Percentiles rank a stretch among this genome's conserved stretches.
Evolutionary conservation across 2,329 filamentous ascomycete genomes (phyloP).

Genomic region (Sordariomycetes sp.): DNA sequence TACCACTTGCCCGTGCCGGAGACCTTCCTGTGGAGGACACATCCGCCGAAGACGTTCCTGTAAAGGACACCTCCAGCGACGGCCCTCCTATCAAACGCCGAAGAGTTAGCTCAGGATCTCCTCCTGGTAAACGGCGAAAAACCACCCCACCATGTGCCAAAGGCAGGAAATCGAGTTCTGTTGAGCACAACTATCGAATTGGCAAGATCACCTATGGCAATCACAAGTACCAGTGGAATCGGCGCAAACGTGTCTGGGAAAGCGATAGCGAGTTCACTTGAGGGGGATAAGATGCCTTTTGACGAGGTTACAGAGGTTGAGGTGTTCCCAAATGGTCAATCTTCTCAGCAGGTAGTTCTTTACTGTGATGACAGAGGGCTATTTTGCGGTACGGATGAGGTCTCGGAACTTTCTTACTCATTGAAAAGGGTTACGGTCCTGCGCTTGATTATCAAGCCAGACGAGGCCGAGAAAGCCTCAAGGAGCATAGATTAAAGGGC

Average conservation of each 20-base stretch:
- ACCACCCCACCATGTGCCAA: neutral
- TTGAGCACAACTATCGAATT: neutral
- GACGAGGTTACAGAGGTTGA: neutral
- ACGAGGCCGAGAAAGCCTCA: neutral
- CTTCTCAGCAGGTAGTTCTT: too few relatives aligned
- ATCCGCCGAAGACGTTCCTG: neutral
- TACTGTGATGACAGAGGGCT: neutral
- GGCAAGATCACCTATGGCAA: neutral
- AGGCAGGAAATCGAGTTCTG: neutral
- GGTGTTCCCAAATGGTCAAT: neutral
- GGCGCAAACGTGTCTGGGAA: neutral
- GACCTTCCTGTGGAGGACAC: neutral
- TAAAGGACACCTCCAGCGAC: neutral
- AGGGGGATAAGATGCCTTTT: neutral
- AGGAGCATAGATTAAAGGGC: neutral
- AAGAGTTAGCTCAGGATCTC: neutral
- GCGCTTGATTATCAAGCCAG: neutral
- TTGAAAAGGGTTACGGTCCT: neutral
- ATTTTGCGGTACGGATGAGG: neutral
- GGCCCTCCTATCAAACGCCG: neutral
- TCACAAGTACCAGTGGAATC: neutral
- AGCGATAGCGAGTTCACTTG: neutral
- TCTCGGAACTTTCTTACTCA: neutral
- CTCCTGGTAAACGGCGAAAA: neutral
- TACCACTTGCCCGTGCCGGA: neutral